Conservation (phyloP, 164 flowering plant species). For the Aristolochia contorta region DNA sequence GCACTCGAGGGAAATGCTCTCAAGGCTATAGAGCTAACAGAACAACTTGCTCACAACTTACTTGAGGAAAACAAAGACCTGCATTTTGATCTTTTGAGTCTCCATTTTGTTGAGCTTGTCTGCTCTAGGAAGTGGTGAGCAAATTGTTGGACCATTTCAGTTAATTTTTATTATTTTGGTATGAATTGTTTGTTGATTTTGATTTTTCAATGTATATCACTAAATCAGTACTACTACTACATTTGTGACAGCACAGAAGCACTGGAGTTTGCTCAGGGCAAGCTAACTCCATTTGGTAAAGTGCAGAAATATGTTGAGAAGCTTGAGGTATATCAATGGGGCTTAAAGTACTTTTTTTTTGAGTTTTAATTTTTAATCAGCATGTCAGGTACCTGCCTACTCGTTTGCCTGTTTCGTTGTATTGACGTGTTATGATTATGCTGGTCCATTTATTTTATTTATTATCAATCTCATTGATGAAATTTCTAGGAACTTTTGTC, state of each 20-base stretch:
- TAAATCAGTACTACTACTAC: background rate
- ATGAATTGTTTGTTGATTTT: background rate
- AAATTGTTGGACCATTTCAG: background rate
- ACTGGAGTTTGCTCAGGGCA: constrained; percentile 73
- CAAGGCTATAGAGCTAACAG: constrained; percentile 80
- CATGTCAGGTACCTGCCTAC: no score
- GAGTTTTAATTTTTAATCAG: background rate
- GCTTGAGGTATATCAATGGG: constrained; percentile 55
- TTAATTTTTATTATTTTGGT: background rate
- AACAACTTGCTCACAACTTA: constrained; percentile 57
- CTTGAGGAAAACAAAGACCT: constrained; percentile 73
- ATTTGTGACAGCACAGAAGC: constrained; percentile 84
- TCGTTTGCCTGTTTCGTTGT: no score
- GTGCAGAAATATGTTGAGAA: constrained; percentile 64
- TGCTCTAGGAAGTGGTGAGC: constrained; percentile 70
- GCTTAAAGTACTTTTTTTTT: background rate
- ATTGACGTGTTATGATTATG: no score
- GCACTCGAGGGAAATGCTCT: constrained; percentile 79
- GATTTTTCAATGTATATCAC: background rate
- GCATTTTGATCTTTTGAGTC: constrained; percentile 91
- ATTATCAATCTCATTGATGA: no score
- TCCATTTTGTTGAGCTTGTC: constrained; percentile 90
- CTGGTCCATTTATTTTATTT: no score
- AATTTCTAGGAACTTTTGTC: no score
- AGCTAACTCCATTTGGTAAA: constrained; percentile 76